These are phyloP conservation scores for Pouteria campechiana DNA, from an alignment of 179 eudicot genomes.

Conservation along the genomic window DNA sequence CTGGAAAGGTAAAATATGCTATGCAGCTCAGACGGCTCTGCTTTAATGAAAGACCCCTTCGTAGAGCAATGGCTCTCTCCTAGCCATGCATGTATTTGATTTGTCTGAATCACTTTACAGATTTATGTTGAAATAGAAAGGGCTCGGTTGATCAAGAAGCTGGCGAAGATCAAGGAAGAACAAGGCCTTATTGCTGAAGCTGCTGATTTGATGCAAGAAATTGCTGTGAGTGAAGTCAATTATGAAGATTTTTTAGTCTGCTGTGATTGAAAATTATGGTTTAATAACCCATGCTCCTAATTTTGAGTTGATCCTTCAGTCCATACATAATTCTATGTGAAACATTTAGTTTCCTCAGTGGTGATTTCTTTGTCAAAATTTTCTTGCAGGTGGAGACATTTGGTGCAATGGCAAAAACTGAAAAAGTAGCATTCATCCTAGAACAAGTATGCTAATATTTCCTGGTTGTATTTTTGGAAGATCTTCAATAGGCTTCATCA, in stretches of 20 bases:
- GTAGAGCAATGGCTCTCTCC: not conserved
- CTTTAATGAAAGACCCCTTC: not conserved
- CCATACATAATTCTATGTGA: too few species aligned
- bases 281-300: not conserved
- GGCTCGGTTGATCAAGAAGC: constrained; percentile 71
- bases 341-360: too few species aligned
- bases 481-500: too few species aligned
- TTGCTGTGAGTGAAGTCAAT: constrained; percentile 89
- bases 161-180: constrained; percentile 92
- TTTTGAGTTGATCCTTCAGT: too few species aligned
- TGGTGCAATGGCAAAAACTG: constrained; percentile 99
- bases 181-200: constrained; percentile 91
- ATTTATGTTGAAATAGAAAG: constrained; percentile 96
- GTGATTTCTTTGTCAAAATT: not conserved
- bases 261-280: not conserved
- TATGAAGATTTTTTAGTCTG: not conserved
- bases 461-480: too few species aligned
- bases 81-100: not conserved
- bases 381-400: constrained; percentile 81
- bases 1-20: constrained; percentile 62
- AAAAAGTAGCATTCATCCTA: constrained; percentile 90
- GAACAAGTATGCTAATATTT: constrained; percentile 73
- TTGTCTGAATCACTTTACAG: constrained; percentile 16
- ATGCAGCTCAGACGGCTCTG: not conserved
- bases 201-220: constrained; percentile 97